Conservation (phyloP, 352 stramenopile genomes). For the Pythium guiyangense region DNA sequence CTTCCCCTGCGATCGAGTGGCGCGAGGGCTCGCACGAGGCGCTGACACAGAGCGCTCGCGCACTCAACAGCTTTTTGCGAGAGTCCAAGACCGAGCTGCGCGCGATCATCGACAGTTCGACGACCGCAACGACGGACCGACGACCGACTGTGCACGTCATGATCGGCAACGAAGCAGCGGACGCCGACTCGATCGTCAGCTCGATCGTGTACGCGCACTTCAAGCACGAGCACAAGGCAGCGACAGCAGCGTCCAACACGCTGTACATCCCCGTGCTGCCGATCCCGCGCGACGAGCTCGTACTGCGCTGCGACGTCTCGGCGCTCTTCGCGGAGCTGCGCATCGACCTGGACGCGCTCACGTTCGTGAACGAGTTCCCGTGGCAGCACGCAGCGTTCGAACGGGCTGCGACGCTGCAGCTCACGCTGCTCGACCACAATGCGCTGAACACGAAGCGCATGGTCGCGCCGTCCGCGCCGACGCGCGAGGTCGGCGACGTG, state of each 20-base stretch:
- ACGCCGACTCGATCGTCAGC: conserved; percentile 84
- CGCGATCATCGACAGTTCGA: conserved; percentile 3
- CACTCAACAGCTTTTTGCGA: conserved; percentile 24
- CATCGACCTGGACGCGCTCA: conserved; percentile 45
- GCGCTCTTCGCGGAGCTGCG: conserved; percentile 48
- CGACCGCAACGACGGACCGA: background rate
- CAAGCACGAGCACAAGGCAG: conserved; percentile 16
- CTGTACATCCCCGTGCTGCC: conserved; percentile 43
- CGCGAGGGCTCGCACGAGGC: conserved; percentile 3
- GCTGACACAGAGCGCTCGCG: conserved; percentile 1
- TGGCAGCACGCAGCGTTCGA: conserved; percentile 27
- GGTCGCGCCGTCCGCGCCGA: conserved; percentile 1
- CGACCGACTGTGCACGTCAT: conserved; percentile 39
- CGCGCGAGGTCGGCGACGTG: conserved; percentile 24
- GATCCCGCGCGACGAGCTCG: conserved; percentile 55
- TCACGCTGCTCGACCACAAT: conserved; percentile 79
- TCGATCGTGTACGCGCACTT: conserved; percentile 62
- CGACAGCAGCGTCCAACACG: conserved; percentile 16
- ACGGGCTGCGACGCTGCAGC: conserved; percentile 12
- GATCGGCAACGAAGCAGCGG: conserved; percentile 76
- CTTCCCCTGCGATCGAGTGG: conserved; percentile 14
- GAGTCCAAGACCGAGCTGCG: conserved; percentile 10
- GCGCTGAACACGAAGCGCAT: conserved; percentile 60
- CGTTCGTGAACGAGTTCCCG: conserved; percentile 79
- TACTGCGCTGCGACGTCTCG: conserved; percentile 64